A percentile compares a stretch with the other conserved stretches of the same genome.
phyloP scores from a whole-genome alignment of 1,139 yeast species.

The Geotrichum klebahnii region DNA sequence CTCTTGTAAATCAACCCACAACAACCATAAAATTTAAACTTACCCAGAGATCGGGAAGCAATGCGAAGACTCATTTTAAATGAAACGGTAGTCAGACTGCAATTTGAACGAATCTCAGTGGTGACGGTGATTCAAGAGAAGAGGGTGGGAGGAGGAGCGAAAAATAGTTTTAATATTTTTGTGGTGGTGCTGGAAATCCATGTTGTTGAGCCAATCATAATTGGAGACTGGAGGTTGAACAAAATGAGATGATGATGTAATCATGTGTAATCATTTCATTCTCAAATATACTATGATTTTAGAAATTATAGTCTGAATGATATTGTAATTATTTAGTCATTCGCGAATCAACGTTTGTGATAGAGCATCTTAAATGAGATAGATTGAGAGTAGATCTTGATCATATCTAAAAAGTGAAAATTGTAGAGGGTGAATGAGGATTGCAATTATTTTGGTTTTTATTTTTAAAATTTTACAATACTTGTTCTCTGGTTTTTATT shows the following conservation, averaged over 20 bases:
- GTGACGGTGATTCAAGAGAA: not conserved
- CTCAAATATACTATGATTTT: no score
- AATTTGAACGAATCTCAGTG: not conserved
- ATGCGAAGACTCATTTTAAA: conserved; percentile 33
- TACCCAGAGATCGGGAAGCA: conserved; percentile 31
- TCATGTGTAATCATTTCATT: not conserved
- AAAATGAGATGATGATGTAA: not conserved
- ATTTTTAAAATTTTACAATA: no score
- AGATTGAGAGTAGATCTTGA: no score
- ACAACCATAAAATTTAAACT: conserved; percentile 9
- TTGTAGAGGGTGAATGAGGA: no score
- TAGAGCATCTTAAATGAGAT: no score
- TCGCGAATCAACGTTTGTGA: no score
- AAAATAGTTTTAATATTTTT: not conserved
- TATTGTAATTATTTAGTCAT: no score
- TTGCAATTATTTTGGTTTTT: no score
- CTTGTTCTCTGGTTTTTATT: no score
- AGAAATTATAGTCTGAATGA: no score
- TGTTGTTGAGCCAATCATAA: not conserved
- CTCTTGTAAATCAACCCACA: not conserved
- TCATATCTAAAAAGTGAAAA: no score
- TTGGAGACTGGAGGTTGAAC: not conserved
- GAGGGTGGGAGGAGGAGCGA: conserved; percentile 4
- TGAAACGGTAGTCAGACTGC: not conserved
- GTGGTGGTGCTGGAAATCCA: conserved; percentile 10